Conservation (phyloP, 2,329 filamentous ascomycete genomes). For the Madurella fahalii region DNA sequence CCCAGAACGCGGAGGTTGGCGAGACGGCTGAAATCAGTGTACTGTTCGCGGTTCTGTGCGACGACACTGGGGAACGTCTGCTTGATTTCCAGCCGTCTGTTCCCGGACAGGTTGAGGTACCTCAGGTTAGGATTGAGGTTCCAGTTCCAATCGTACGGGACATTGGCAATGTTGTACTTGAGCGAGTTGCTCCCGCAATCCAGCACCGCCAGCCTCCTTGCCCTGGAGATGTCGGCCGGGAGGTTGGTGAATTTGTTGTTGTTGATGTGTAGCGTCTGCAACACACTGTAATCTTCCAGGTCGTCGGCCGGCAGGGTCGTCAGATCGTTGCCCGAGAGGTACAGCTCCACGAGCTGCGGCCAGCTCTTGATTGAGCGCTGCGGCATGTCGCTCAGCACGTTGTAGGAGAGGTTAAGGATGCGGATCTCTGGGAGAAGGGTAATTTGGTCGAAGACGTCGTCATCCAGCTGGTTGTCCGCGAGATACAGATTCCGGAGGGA, state of each 20-base stretch:
- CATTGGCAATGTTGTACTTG: constrained; percentile 99
- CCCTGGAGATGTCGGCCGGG: constrained; percentile 90
- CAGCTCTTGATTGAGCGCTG: constrained; percentile 82
- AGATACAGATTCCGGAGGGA: constrained; percentile 81
- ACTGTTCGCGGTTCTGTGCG: constrained; percentile 62
- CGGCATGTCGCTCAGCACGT: constrained; percentile 88
- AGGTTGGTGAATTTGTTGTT: constrained; percentile 97
- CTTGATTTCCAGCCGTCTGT: constrained; percentile 92
- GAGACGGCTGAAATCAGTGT: constrained; percentile 83
- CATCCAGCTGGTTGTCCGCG: constrained; percentile 89
- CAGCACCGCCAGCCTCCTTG: constrained; percentile 83
- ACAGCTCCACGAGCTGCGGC: constrained; percentile 86
- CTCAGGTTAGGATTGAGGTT: constrained; percentile 94
- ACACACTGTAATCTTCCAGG: constrained; percentile 78
- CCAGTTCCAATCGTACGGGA: constrained; percentile 99
- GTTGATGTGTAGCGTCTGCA: constrained; percentile 92
- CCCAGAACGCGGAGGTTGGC: constrained; percentile 82
- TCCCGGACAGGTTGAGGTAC: constrained; percentile 93
- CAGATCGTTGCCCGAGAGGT: constrained; percentile 91
- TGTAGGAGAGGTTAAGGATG: constrained; percentile 90
- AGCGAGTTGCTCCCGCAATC: constrained; percentile 93
- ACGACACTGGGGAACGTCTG: constrained; percentile 53
- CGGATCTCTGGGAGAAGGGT: constrained; percentile 77
- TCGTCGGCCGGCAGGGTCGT: constrained; percentile 91
- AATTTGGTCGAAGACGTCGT: constrained; percentile 92